Evolutionary conservation across 805 yeast species (phyloP).

Genomic region (Starmerella sp.): DNA sequence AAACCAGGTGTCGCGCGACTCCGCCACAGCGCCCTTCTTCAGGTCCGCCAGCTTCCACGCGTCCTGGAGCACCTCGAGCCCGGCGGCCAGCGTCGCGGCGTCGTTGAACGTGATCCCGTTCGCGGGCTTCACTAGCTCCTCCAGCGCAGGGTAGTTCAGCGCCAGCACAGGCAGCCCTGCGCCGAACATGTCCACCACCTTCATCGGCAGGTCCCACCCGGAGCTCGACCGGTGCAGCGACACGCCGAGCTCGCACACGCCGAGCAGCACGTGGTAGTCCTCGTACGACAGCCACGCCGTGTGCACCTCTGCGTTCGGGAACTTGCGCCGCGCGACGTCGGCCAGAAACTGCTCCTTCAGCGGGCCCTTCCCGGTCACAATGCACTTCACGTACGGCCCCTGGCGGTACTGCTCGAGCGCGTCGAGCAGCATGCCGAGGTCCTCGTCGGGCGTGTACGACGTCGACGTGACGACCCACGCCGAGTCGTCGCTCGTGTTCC

Average conservation of each 20-base stretch:
- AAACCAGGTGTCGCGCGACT: constrained; percentile 63
- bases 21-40: constrained; percentile 60
- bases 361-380: constrained; percentile 98
- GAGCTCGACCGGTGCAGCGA: constrained; percentile 86
- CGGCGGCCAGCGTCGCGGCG: constrained; percentile 36
- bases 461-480: constrained; percentile 78
- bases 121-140: constrained; percentile 60
- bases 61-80: constrained; percentile 31
- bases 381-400: constrained; percentile 41
- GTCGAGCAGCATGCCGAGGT: constrained; percentile 54
- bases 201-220: constrained; percentile 95
- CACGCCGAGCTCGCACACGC: constrained; percentile 74
- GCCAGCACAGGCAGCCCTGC: constrained; percentile 88
- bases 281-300: constrained; percentile 68
- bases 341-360: constrained; percentile 42
- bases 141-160: constrained; percentile 60
- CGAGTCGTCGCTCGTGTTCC: constrained; percentile 41
- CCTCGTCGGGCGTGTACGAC: constrained; percentile 94
- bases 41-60: constrained; percentile 31
- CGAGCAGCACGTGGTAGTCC: constrained; percentile 67
- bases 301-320: constrained; percentile 43
- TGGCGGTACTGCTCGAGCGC: constrained; percentile 40
- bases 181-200: constrained; percentile 90
- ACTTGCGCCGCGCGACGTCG: constrained; percentile 36
- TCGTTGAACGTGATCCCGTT: constrained; percentile 57